phyloP scores from a whole-genome alignment of 441 rosid genomes.

The Populus trichocarpa region DNA sequence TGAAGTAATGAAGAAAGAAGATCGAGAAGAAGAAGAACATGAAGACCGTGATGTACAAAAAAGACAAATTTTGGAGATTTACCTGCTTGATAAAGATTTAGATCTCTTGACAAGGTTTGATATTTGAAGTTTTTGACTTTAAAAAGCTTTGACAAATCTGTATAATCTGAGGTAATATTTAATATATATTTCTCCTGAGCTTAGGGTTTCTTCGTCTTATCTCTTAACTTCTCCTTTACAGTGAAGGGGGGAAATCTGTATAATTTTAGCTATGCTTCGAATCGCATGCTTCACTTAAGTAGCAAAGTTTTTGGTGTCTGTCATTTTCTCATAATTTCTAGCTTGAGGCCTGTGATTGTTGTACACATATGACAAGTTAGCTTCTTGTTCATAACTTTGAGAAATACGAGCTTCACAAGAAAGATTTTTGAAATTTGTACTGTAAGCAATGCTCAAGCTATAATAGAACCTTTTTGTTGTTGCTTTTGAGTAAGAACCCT shows the following conservation, averaged over 20 bases:
- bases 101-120: not conserved
- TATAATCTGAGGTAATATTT: not conserved
- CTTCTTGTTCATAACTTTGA: not conserved
- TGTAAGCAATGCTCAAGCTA: no score
- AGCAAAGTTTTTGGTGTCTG: no score
- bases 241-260: not conserved
- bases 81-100: not conserved
- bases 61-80: not conserved
- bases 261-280: not conserved
- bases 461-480: no score
- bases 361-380: no score
- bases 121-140: not conserved
- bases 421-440: no score
- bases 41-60: not conserved
- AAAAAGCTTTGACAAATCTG: not conserved
- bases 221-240: not conserved
- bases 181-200: not conserved
- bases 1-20: constrained; percentile 3
- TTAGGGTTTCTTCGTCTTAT: not conserved
- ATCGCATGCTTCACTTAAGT: no score
- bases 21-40: no score
- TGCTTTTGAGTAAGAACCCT: no score
- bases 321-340: no score
- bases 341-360: no score
- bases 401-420: not conserved